Evolutionary conservation across 345 rosid species (phyloP), one percentile per base, ranked within the genome.

Genomic region (Camelina hispida): DNA sequence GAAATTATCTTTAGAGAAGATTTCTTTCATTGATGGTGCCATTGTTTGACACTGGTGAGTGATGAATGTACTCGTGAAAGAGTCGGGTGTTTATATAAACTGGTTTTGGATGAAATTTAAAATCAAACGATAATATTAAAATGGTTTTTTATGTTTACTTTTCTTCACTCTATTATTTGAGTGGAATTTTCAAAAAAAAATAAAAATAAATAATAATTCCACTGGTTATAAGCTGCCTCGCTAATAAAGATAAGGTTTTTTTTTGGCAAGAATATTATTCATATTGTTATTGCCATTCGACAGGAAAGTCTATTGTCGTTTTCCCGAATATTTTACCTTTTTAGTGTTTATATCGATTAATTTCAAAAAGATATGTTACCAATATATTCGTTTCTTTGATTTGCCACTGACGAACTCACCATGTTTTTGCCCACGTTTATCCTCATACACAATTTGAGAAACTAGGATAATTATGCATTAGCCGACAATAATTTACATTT

Each of bases 111-210:
- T 32, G 61, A 71, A 63, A 56, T 64, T 64, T 70, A 25, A 62
- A 34, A 35, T 54, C 35, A 16, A 14, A 37, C 44, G 65, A 76
- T 34, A 17, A 17, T 69, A 69, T 62, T 10, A 4, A 16, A 40
- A 28, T 59, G 35, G 3, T 8, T 6, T 23, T 62, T 76, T 61
- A 5, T 8, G 7, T 30, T 17, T 69, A 11, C 46, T 70, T 77
- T 64, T 63, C 47, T 64, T 71, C 47, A 38, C 47, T 77, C 64
- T 69, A 69, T 69, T 62, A 76, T 76, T 69, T 62, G 58, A 54
- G 54, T 55, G 66, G 75, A 18, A 20, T 46, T 71, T 34, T 60
- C 42, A 38, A 7, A 37, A 38, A 50, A 28, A 18, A 16, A 34
- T 43, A 54, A 51, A n/a, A n/a, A 28, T n/a, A n/a, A n/a, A n/a